Conservation (phyloP, 1,284 basidiomycete genomes). For the Anthracocystis setariae region DNA sequence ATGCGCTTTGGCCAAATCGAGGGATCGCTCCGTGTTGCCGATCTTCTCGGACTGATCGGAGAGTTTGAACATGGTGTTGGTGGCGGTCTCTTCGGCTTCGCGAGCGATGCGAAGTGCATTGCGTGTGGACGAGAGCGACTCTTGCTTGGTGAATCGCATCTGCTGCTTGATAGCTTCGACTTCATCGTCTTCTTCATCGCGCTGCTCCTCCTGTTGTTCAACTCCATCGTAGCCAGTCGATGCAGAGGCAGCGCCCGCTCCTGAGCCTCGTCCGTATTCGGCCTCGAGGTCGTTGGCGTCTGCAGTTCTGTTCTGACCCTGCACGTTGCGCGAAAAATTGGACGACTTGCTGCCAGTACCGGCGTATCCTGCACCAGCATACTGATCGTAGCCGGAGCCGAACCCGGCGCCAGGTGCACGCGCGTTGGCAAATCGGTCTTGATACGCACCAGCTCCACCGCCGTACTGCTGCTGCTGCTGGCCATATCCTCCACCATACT, state of each 20-base stretch:
- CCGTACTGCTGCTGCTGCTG: slow-evolving; percentile 21
- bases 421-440: slow-evolving; percentile 50
- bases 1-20: slow-evolving; percentile 92
- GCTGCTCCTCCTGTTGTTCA: slow-evolving; percentile 70
- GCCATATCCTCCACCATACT: slow-evolving; percentile 13
- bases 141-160: slow-evolving; percentile 90
- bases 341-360: slow-evolving; percentile 19
- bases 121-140: slow-evolving; percentile 86
- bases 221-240: slow-evolving; percentile 43
- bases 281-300: slow-evolving; percentile 56
- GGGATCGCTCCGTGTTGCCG: slow-evolving; percentile 93
- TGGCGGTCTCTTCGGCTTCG: slow-evolving; percentile 94
- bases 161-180: slow-evolving; percentile 95
- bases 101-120: slow-evolving; percentile 92
- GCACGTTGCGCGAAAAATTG: slow-evolving; percentile 29
- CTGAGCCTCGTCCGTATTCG: slow-evolving; percentile 60
- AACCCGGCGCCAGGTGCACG: slow-evolving; percentile 46
- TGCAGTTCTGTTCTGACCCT: slow-evolving; percentile 9
- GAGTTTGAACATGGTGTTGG: slow-evolving; percentile 83
- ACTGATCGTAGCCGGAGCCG: slow-evolving; percentile 53
- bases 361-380: slow-evolving; percentile 24
- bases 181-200: slow-evolving; percentile 86
- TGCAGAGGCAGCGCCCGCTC: slow-evolving; percentile 9
- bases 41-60: slow-evolving; percentile 81
- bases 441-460: slow-evolving; percentile 18